A percentile compares a stretch with the other conserved stretches of the same genome.
phyloP scores from a whole-genome alignment of 306 rosid species.

The Ochetophila trinervis region DNA sequence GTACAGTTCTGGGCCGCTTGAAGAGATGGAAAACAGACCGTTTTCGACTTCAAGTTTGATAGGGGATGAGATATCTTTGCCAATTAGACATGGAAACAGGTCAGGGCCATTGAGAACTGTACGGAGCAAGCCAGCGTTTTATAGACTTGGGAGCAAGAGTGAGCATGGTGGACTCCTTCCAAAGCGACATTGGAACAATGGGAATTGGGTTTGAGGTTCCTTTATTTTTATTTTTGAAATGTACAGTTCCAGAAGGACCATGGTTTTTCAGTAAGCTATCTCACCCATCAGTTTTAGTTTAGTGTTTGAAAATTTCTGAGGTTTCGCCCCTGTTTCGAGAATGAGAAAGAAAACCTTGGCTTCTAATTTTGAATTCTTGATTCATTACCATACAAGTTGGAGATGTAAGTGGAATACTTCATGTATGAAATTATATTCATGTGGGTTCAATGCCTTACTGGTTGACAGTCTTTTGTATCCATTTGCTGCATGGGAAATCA shows the following conservation, averaged over 20 bases:
- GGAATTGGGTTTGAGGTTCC: constrained; percentile 49
- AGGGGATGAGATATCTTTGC: constrained; percentile 56
- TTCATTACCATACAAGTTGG: constrained; percentile 51
- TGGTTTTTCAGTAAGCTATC: constrained; percentile 33
- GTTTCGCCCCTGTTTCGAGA: constrained; percentile 30
- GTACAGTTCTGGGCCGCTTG: constrained; percentile 84
- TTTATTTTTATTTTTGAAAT: constrained; percentile 34
- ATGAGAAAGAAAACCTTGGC: constrained; percentile 33
- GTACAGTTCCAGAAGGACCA: constrained; percentile 59
- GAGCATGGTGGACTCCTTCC: constrained; percentile 69
- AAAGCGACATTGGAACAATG: constrained; percentile 44
- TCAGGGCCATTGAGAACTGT: constrained; percentile 79
- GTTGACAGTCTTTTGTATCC: not conserved
- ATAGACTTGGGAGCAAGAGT: constrained; percentile 70
- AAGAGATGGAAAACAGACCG: constrained; percentile 62
- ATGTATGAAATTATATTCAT: constrained; percentile 33
- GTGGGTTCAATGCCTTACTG: constrained; percentile 23
- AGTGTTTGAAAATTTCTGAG: constrained; percentile 33
- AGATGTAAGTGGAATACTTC: constrained; percentile 41
- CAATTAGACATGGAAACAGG: constrained; percentile 67
- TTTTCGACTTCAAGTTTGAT: constrained; percentile 67
- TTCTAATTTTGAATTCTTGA: constrained; percentile 59
- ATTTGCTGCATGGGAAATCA: not conserved
- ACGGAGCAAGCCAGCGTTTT: constrained; percentile 63
- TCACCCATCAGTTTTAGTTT: constrained; percentile 39